These are phyloP conservation scores for Yarrowia sp. DNA, from an alignment of 805 yeast genomes.

Conservation along the genomic window DNA sequence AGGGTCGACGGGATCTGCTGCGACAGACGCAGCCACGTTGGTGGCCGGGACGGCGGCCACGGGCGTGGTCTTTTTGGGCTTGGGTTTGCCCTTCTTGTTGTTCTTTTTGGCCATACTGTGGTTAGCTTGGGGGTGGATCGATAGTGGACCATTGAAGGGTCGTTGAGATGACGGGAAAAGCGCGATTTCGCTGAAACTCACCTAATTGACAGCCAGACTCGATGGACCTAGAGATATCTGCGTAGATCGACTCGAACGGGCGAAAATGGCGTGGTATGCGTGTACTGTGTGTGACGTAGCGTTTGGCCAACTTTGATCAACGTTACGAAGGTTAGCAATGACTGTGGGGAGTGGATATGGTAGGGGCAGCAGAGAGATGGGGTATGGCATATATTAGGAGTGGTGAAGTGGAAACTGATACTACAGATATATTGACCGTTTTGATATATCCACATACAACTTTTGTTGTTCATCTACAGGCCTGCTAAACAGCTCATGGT, in stretches of 20 bases:
- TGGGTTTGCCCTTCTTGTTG: slow-evolving; percentile 20
- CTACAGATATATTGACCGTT: no score
- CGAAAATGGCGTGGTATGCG: slow-evolving; percentile 15
- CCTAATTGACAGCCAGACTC: slow-evolving; percentile 19
- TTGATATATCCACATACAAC: no score
- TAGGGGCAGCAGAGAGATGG: not conserved
- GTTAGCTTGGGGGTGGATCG: not conserved
- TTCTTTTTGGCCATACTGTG: slow-evolving; percentile 24
- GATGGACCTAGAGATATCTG: not conserved
- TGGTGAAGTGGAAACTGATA: not conserved
- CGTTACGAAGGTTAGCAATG: slow-evolving; percentile 16
- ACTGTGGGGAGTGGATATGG: slow-evolving; percentile 4
- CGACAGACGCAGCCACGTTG: not conserved
- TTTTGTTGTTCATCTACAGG: no score
- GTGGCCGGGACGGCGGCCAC: slow-evolving; percentile 4
- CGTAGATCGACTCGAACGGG: not conserved
- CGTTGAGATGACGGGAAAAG: not conserved
- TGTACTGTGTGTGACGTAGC: slow-evolving; percentile 25
- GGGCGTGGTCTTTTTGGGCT: slow-evolving; percentile 12
- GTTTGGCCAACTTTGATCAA: slow-evolving; percentile 23
- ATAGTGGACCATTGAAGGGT: not conserved
- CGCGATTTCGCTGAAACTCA: not conserved
- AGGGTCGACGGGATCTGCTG: not conserved
- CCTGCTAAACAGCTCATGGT: not conserved
- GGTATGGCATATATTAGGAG: not conserved